A percentile compares a stretch with the other conserved stretches of the same genome.
Conservation (phyloP, 2,329 filamentous ascomycete genomes). For the Aspergillus melleus region DNA sequence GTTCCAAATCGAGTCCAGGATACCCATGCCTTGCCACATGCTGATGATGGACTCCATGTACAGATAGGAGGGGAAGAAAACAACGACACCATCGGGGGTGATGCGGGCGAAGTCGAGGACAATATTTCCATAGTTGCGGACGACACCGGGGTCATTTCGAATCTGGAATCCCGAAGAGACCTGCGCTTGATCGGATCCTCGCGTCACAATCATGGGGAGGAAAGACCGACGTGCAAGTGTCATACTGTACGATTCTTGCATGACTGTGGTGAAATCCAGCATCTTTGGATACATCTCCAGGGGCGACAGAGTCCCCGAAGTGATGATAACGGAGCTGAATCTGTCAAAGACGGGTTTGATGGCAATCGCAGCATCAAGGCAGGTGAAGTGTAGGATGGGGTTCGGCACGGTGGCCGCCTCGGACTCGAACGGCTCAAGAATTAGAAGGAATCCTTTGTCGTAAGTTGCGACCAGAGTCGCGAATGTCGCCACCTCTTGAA, state of each 20-base stretch:
- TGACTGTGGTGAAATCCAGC: constrained; percentile 87
- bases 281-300: constrained; percentile 99
- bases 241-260: constrained; percentile 97
- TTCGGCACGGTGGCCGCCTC: constrained; percentile 95
- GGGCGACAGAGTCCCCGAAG: constrained; percentile 93
- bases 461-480: constrained; percentile 95
- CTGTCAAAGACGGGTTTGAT: constrained; percentile 97
- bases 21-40: constrained; percentile 99
- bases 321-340: constrained; percentile 98
- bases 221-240: constrained; percentile 93
- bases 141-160: constrained; percentile 92
- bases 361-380: constrained; percentile 93
- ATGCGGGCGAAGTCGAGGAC: constrained; percentile 94
- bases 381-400: constrained; percentile 94
- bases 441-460: constrained; percentile 92
- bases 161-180: constrained; percentile 95
- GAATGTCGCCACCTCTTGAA: constrained; percentile 97
- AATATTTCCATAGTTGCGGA: constrained; percentile 91
- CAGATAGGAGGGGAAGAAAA: constrained; percentile 97
- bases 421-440: constrained; percentile 95
- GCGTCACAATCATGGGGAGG: constrained; percentile 94
- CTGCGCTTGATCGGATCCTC: constrained; percentile 88
- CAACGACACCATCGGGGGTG: constrained; percentile 96
- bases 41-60: constrained; percentile 99
- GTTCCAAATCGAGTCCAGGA: constrained; percentile 97